A percentile compares a stretch with the other conserved stretches of the same genome.
Evolutionary conservation across 108 stramenopile species (phyloP).

Genomic region (Fistulifera solaris): DNA sequence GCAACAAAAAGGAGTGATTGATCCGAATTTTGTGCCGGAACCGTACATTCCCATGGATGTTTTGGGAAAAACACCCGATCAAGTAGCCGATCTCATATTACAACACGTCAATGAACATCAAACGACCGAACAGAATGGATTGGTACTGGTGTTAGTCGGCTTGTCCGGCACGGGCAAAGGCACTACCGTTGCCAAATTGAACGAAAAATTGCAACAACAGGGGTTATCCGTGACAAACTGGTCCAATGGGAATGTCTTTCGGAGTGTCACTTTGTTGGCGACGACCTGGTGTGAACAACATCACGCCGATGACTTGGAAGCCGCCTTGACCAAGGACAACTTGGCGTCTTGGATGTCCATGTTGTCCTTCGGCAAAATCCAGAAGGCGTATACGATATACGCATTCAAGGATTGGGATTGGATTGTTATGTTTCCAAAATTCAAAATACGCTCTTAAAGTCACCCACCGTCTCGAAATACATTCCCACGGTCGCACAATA

Average conservation of each 20-base stretch:
- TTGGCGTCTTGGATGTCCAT: conserved; percentile 55
- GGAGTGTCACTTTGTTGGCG: conserved; percentile 72
- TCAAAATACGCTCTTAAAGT: conserved; percentile 74
- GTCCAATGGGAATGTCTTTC: conserved; percentile 87
- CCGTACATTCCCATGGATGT: conserved; percentile 75
- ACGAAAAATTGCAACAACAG: conserved; percentile 44
- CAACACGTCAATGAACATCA: conserved; percentile 17
- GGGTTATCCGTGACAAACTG: conserved; percentile 62
- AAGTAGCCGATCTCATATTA: conserved; percentile 63
- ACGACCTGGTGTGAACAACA: conserved; percentile 79
- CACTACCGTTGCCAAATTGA: conserved; percentile 65
- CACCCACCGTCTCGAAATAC: conserved; percentile 63
- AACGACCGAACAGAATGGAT: conserved; percentile 20
- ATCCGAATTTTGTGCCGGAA: conserved; percentile 61
- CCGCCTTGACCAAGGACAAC: conserved; percentile 76
- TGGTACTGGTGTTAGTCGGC: conserved; percentile 76
- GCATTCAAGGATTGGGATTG: conserved; percentile 64
- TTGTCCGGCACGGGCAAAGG: conserved; percentile 83
- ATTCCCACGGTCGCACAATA: conserved; percentile 83
- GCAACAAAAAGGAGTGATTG: conserved; percentile 75
- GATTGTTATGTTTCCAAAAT: conserved; percentile 63
- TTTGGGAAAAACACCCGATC: conserved; percentile 67
- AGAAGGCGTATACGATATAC: conserved; percentile 49
- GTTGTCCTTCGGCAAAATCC: conserved; percentile 73
- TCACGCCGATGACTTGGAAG: conserved; percentile 27